Evolutionary conservation across 495 filamentous ascomycete species (phyloP).

Genomic region (Entonaema liquescens): DNA sequence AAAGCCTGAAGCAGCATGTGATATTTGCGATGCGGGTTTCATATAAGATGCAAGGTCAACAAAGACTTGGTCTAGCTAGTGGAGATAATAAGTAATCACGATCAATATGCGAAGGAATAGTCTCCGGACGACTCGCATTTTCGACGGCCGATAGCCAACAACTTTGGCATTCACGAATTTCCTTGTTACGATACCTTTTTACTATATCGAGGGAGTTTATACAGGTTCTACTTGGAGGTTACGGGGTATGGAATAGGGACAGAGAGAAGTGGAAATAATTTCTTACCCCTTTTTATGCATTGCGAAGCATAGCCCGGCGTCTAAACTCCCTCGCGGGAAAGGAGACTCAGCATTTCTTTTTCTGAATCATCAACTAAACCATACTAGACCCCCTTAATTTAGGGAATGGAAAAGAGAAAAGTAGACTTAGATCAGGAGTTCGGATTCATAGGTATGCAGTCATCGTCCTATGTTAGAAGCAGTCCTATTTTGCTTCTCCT

Average conservation of each 20-base stretch:
- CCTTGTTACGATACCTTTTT: slow-evolving; percentile 24
- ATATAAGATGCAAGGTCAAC: slow-evolving; percentile 28
- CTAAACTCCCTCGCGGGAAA: slow-evolving; percentile 30
- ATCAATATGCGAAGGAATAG: background rate
- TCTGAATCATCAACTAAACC: slow-evolving; percentile 8
- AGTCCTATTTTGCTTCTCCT: background rate
- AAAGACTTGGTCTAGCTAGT: background rate
- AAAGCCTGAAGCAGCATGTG: slow-evolving; percentile 38
- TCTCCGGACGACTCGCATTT: background rate
- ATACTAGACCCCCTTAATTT: slow-evolving; percentile 15
- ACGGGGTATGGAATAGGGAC: slow-evolving; percentile 11
- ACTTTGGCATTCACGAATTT: slow-evolving; percentile 29
- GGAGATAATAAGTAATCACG: slow-evolving; percentile 27
- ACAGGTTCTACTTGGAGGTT: slow-evolving; percentile 2
- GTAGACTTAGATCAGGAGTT: slow-evolving; percentile 22
- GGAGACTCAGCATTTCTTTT: slow-evolving; percentile 14
- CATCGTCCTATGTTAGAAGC: slow-evolving; percentile 13
- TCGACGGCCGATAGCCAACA: background rate
- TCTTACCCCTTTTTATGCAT: slow-evolving; percentile 27
- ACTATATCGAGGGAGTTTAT: slow-evolving; percentile 2
- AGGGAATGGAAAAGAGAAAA: slow-evolving; percentile 16
- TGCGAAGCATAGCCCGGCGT: slow-evolving; percentile 40
- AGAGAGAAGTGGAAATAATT: slow-evolving; percentile 7
- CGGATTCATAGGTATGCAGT: slow-evolving; percentile 7
- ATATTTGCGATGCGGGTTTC: slow-evolving; percentile 40